A percentile compares a stretch with the other conserved stretches of the same genome.
Conservation (phyloP, 108 stramenopile species). For the Cyclostephanos invisitatus region DNA sequence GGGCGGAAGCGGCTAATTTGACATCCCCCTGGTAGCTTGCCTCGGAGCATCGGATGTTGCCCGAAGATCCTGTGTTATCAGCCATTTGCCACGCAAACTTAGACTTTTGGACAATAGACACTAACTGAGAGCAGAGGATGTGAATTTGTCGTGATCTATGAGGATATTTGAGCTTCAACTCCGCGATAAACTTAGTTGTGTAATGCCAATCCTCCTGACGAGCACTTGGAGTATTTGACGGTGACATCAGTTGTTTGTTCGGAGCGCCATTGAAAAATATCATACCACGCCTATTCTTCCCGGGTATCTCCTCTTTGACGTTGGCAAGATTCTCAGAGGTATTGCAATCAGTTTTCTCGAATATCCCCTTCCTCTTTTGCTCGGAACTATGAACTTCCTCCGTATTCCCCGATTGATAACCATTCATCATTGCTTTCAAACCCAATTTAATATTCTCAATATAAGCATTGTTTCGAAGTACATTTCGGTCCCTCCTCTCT, state of each 20-base stretch:
- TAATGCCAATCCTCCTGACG: background rate
- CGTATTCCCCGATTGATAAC: conserved; percentile 4
- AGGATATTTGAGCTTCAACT: conserved; percentile 37
- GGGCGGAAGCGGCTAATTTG: conserved; percentile 55
- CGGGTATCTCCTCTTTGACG: conserved; percentile 4
- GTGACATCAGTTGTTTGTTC: background rate
- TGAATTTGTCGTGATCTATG: conserved; percentile 29
- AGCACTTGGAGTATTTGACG: background rate
- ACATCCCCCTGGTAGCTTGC: conserved; percentile 21
- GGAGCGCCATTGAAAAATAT: conserved; percentile 8
- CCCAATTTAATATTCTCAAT: conserved; percentile 1
- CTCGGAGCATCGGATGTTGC: conserved; percentile 23
- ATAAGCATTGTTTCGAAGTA: conserved; percentile 4
- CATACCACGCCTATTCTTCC: conserved; percentile 27
- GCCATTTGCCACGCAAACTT: conserved; percentile 26
- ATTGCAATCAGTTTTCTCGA: background rate
- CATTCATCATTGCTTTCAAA: conserved; percentile 8
- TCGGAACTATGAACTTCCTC: background rate
- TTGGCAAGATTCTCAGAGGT: background rate
- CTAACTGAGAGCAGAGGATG: conserved; percentile 18
- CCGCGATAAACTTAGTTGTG: background rate
- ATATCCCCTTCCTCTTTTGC: background rate
- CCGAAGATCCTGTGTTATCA: conserved; percentile 3
- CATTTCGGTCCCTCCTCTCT: conserved; percentile 3
- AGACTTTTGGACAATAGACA: conserved; percentile 27